These are phyloP conservation scores for Bonia amplexicaulis DNA, from an alignment of 176 grass and related monocot genomes.

Conservation along the genomic window DNA sequence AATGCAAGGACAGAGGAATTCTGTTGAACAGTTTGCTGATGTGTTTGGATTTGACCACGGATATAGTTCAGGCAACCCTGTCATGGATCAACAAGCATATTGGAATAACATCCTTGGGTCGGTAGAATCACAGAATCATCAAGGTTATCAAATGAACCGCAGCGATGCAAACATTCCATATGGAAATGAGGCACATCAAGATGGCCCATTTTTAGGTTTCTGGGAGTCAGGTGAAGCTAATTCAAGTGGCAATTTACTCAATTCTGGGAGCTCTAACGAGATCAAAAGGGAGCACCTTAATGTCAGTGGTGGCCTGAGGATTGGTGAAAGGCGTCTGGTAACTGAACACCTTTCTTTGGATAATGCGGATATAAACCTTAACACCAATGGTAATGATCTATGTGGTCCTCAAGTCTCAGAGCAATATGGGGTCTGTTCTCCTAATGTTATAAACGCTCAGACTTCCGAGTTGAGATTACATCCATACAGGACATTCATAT, in stretches of 20 bases:
- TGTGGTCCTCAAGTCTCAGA: conserved; percentile 30
- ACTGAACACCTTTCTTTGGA: conserved; percentile 41
- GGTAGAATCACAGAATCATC: conserved; percentile 49
- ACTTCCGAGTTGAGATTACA: conserved; percentile 36
- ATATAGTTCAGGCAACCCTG: conserved; percentile 44
- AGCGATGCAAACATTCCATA: conserved; percentile 29
- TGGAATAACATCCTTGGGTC: conserved; percentile 50
- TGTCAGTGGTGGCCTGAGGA: conserved; percentile 31
- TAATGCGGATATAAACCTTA: conserved; percentile 42
- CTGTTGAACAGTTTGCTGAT: conserved; percentile 43
- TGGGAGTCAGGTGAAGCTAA: conserved; percentile 60
- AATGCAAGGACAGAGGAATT: conserved; percentile 67
- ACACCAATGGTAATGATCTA: conserved; percentile 7
- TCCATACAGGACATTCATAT: conserved; percentile 41
- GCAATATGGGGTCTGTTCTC: conserved; percentile 14
- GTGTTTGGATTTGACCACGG: conserved; percentile 46
- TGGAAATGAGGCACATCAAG: conserved; percentile 34
- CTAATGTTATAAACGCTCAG: conserved; percentile 21
- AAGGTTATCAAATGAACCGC: conserved; percentile 30
- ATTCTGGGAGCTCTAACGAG: conserved; percentile 31
- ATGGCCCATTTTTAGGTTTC: conserved; percentile 43
- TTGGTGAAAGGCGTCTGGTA: conserved; percentile 41
- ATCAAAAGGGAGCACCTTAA: conserved; percentile 48
- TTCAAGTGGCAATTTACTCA: conserved; percentile 32
- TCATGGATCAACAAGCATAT: conserved; percentile 57